Evolutionary conservation across 768 basidiomycete genomes (phyloP).

Genomic region (Russula vinacea): DNA sequence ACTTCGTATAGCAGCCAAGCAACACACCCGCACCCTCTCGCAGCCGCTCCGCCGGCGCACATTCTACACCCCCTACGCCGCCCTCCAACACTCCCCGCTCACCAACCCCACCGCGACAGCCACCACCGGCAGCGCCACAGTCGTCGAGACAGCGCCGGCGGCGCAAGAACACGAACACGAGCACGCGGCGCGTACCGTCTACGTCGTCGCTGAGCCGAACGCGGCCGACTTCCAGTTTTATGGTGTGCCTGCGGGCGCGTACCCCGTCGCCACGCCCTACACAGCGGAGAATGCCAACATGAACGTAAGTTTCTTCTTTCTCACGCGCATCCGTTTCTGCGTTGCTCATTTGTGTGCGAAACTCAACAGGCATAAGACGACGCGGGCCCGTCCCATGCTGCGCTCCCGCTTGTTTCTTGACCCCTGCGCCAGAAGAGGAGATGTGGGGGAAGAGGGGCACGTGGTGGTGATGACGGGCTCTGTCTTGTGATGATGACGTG

Average conservation of each 20-base stretch:
- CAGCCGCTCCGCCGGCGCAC: slow-evolving; percentile 39
- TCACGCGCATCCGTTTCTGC: slow-evolving; percentile 34
- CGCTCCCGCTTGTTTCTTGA: slow-evolving; percentile 38
- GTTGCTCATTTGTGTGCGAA: slow-evolving; percentile 45
- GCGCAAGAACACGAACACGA: slow-evolving; percentile 66
- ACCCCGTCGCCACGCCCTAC: slow-evolving; percentile 40
- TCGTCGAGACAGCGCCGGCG: slow-evolving; percentile 17
- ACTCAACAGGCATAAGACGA: slow-evolving; percentile 43
- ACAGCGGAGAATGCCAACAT: slow-evolving; percentile 25
- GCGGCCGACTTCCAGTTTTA: slow-evolving; percentile 53
- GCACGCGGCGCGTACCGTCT: slow-evolving; percentile 51
- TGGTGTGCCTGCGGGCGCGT: slow-evolving; percentile 68
- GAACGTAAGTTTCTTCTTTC: slow-evolving; percentile 36
- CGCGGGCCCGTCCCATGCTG: slow-evolving; percentile 46
- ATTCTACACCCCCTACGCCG: slow-evolving; percentile 65
- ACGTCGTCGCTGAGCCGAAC: slow-evolving; percentile 74
- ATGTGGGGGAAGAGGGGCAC: slow-evolving; percentile 42
- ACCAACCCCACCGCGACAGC: slow-evolving; percentile 32
- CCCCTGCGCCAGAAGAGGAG: slow-evolving; percentile 27
- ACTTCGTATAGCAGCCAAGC: slow-evolving; percentile 30
- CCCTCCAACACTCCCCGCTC: slow-evolving; percentile 43
- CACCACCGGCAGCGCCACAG: slow-evolving; percentile 16
- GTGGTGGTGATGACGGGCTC: slow-evolving; percentile 45
- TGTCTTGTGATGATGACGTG: slow-evolving; percentile 39
- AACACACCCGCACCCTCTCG: slow-evolving; percentile 36